A percentile compares a stretch with the other conserved stretches of the same genome.
These are phyloP conservation scores for Rhizoctonia solani DNA, from an alignment of 1,284 basidiomycete genomes.

Conservation along the genomic window DNA sequence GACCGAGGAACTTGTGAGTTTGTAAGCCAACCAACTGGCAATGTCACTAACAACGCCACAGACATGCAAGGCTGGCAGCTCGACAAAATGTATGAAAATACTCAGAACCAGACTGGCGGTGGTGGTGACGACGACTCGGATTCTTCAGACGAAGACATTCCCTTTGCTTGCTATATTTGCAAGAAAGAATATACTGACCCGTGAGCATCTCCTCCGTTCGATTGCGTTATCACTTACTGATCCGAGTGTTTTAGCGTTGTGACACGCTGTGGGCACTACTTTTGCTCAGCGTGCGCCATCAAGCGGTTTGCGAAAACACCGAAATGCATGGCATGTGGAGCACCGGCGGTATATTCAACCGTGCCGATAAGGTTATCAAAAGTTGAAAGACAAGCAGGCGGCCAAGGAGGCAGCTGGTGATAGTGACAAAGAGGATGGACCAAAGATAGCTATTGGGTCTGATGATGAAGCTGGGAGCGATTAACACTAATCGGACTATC, in stretches of 20 bases:
- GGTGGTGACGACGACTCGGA: constrained; percentile 62
- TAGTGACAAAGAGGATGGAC: constrained; percentile 49
- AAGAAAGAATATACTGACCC: constrained; percentile 94
- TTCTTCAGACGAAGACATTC: constrained; percentile 81
- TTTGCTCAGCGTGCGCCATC: constrained; percentile 92
- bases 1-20: constrained; percentile 82
- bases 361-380: constrained; percentile 83
- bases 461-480: constrained; percentile 17
- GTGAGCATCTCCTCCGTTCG: constrained; percentile 42
- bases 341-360: constrained; percentile 93
- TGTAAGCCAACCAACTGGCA: background rate
- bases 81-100: constrained; percentile 78
- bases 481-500: background rate
- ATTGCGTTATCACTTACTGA: background rate
- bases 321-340: constrained; percentile 94
- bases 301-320: constrained; percentile 91
- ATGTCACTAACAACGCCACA: constrained; percentile 44
- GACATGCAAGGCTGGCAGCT: constrained; percentile 99
- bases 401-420: constrained; percentile 60
- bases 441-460: constrained; percentile 26
- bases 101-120: constrained; percentile 62
- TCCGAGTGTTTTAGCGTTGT: constrained; percentile 54
- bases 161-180: constrained; percentile 97
- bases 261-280: constrained; percentile 97
- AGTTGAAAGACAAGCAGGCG: constrained; percentile 50